Conservation (phyloP, 208 protist species). For the Trypanosoma melophagium region DNA sequence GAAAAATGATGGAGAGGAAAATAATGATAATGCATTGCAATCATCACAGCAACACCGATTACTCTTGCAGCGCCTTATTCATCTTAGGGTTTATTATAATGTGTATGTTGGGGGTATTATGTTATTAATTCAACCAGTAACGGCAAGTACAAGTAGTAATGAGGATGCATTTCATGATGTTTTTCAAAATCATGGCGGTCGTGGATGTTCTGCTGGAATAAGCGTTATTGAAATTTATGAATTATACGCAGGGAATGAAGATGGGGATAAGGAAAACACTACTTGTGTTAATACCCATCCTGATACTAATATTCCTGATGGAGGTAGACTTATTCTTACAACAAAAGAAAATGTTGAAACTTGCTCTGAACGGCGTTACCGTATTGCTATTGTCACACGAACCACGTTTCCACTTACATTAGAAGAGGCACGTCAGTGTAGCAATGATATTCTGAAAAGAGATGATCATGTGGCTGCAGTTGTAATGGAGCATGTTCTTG, state of each 20-base stretch:
- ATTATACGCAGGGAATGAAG: background rate
- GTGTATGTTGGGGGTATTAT: slow-evolving; percentile 26
- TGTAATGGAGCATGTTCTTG: slow-evolving; percentile 29
- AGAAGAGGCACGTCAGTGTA: slow-evolving; percentile 16
- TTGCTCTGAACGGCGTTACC: slow-evolving; percentile 25
- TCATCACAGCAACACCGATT: slow-evolving; percentile 13
- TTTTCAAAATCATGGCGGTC: slow-evolving; percentile 29
- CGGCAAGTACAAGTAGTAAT: slow-evolving; percentile 16
- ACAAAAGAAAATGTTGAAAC: slow-evolving; percentile 24
- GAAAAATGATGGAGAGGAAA: background rate
- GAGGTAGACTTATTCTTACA: slow-evolving; percentile 22
- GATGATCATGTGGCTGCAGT: slow-evolving; percentile 3
- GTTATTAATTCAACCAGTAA: slow-evolving; percentile 24
- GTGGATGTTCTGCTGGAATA: slow-evolving; percentile 29
- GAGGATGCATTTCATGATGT: slow-evolving; percentile 37
- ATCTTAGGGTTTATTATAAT: slow-evolving; percentile 24
- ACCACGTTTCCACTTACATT: slow-evolving; percentile 29
- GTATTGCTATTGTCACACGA: slow-evolving; percentile 25
- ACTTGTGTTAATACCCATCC: background rate
- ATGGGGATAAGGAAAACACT: background rate
- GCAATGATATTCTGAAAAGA: background rate
- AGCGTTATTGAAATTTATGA: slow-evolving; percentile 29
- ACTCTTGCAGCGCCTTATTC: slow-evolving; percentile 16
- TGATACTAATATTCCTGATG: background rate
- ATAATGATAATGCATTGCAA: background rate